Evolutionary conservation across 352 stramenopile genomes (phyloP), one percentile per base, ranked within the genome.

Genomic region (Phytophthora cactorum): DNA sequence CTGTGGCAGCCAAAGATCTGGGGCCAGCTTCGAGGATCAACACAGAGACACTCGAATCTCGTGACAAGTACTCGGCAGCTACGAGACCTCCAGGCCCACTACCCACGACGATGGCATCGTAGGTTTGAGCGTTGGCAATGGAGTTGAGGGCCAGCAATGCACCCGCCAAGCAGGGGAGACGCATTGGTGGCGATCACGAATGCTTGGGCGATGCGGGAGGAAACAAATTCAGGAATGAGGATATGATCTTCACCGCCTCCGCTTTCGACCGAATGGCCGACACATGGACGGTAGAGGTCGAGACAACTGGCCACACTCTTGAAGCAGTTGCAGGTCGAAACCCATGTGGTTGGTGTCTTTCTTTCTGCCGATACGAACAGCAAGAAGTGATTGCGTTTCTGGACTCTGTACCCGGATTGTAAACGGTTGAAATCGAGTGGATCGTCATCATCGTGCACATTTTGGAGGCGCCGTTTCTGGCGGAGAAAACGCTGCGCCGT

Each of bases 21-120:
- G 65, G 63, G 2, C 82, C 82, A 17, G 84, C 82, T 59, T 91
- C 82, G 7, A 91, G 59, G 44, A 89, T 75, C 34, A 91, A 50
- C n/a, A 91, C 81, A 5, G 70, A 84, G 4, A 88, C 68, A 22
- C 27, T 65, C 2, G 82, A 38, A 39, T 89, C 80, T 5, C 81
- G 77, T 3, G 78, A 82, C 15, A 91, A 47, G 50, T 74, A 88
- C 68, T 91, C 79, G 34, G 82, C 79, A 28, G 81, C 82, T 3
- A 87, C 77, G 22, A 89, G 78, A 7, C 81, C 81, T 2, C 81
- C 83, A 29, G 83, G 81, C 0, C 83, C 81, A 59, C 72, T 85
- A 41, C 83, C 81, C 2, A 91, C 67, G 46, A 90, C 61, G 29
- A 89, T 74, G 11, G 81, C 78, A 31, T 91, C 81, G 66, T 87